Percentiles rank a stretch among this genome's conserved stretches.
phyloP scores from a whole-genome alignment of 306 rosid genomes.

The Phaseolus lunatus region DNA sequence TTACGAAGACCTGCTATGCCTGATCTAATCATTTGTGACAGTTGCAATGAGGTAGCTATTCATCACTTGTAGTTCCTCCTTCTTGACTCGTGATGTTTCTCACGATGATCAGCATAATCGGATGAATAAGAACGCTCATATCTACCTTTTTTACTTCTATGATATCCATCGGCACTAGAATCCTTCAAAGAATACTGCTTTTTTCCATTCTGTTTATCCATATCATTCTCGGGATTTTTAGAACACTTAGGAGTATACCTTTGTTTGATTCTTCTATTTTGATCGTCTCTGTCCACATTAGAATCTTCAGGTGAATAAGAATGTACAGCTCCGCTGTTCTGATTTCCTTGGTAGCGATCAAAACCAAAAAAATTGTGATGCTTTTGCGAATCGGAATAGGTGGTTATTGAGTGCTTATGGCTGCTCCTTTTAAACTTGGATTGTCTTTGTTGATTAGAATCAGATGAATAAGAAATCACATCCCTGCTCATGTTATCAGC shows the following conservation, averaged over 20 bases:
- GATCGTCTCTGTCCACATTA: conserved; percentile 40
- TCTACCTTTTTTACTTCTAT: conserved; percentile 41
- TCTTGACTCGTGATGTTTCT: conserved; percentile 37
- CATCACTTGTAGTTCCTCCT: conserved; percentile 45
- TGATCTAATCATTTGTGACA: conserved; percentile 27
- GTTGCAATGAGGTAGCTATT: conserved; percentile 41
- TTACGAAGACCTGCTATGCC: conserved; percentile 28
- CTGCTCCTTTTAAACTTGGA: conserved; percentile 41
- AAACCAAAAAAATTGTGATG: conserved; percentile 38
- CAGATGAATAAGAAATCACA: conserved; percentile 38
- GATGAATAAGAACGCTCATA: conserved; percentile 41
- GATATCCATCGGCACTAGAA: conserved; percentile 33
- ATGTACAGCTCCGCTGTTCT: conserved; percentile 39
- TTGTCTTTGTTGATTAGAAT: conserved; percentile 42
- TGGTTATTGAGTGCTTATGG: conserved; percentile 43
- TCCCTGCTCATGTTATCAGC: conserved; percentile 39
- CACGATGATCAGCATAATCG: conserved; percentile 40
- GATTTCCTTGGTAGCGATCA: conserved; percentile 41
- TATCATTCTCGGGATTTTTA: conserved; percentile 35
- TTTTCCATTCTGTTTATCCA: conserved; percentile 45
- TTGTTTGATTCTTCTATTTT: conserved; percentile 40
- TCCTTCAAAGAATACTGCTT: conserved; percentile 40
- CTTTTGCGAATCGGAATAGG: conserved; percentile 43
- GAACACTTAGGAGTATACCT: conserved; percentile 21
- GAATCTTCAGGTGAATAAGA: conserved; percentile 48